A percentile compares a stretch with the other conserved stretches of the same genome.
Conservation (phyloP, 768 basidiomycete species). For the Exsudoporus frostii region DNA sequence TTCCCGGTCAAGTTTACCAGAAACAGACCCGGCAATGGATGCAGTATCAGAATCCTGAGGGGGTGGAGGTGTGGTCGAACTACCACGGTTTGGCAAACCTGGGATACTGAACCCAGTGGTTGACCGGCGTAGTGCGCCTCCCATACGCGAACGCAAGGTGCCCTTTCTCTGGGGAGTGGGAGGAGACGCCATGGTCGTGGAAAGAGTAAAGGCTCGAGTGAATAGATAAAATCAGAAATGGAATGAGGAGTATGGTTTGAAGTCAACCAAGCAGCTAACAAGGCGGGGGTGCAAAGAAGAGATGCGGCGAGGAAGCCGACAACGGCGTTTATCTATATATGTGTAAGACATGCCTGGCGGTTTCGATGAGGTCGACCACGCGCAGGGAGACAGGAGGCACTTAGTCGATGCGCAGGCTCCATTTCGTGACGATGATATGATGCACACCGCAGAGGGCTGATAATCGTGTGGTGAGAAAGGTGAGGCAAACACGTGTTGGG, state of each 20-base stretch:
- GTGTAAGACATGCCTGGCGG: constrained; percentile 30
- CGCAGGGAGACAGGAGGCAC: constrained; percentile 24
- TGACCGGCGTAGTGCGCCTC: constrained; percentile 56
- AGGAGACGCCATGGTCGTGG: constrained; percentile 27
- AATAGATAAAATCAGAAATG: constrained; percentile 9
- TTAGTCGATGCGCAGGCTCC: constrained; percentile 16
- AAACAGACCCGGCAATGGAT: constrained; percentile 24
- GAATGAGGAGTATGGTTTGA: constrained; percentile 1
- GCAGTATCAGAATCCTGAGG: constrained; percentile 29
- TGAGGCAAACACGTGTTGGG: constrained; percentile 33
- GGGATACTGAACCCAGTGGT: constrained; percentile 51
- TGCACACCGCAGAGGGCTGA: constrained; percentile 31
- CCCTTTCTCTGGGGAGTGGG: constrained; percentile 35
- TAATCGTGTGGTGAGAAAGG: constrained; percentile 33
- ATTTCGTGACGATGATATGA: constrained; percentile 27
- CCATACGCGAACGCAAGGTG: constrained; percentile 58
- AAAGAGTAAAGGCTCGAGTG: constrained; percentile 2
- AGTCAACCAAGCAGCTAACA: constrained; percentile 9
- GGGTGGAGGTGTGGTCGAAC: constrained; percentile 24
- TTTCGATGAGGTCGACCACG: constrained; percentile 36
- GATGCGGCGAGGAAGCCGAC: constrained; percentile 19
- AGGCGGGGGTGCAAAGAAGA: constrained; percentile 22
- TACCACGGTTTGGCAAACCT: constrained; percentile 29
- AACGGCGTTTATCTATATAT: constrained; percentile 28
- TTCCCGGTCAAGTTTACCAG: constrained; percentile 30